These are phyloP conservation scores for Backusella mclennaniae DNA, from an alignment of 192 early-diverging fungal species.

Conservation along the genomic window DNA sequence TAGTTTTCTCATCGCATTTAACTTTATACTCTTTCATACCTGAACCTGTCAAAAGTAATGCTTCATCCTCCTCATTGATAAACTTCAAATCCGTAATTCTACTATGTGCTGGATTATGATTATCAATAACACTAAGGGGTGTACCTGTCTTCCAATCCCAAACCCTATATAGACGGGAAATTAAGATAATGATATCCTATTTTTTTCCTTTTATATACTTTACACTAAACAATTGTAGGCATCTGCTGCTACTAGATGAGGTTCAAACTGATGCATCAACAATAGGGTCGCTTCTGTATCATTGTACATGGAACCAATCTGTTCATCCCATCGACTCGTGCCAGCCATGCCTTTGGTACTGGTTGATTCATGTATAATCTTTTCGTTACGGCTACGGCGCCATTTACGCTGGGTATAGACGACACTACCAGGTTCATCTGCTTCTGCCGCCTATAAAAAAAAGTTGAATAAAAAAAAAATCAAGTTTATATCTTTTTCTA, in stretches of 20 bases:
- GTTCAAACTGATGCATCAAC: slow-evolving; percentile 84
- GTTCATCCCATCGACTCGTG: slow-evolving; percentile 59
- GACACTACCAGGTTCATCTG: slow-evolving; percentile 79
- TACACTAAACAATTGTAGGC: slow-evolving; percentile 67
- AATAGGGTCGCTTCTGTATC: slow-evolving; percentile 51
- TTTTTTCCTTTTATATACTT: not conserved
- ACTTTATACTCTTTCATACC: slow-evolving; percentile 41
- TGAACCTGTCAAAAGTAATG: slow-evolving; percentile 82
- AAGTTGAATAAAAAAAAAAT: not conserved
- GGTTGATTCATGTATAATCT: slow-evolving; percentile 51
- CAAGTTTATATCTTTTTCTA: not conserved
- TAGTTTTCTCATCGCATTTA: not conserved
- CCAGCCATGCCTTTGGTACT: slow-evolving; percentile 53
- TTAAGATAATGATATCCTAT: not conserved
- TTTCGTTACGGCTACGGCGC: slow-evolving; percentile 68
- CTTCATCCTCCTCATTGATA: slow-evolving; percentile 89
- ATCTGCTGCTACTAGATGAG: slow-evolving; percentile 78
- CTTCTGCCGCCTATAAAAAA: slow-evolving; percentile 58
- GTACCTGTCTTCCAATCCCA: slow-evolving; percentile 71
- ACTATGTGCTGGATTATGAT: slow-evolving; percentile 66
- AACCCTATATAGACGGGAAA: slow-evolving; percentile 45
- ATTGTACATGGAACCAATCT: slow-evolving; percentile 49
- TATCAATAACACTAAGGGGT: slow-evolving; percentile 63
- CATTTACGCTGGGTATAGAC: slow-evolving; percentile 73
- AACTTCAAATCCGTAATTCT: slow-evolving; percentile 76